These are phyloP conservation scores for Petunia hybrid DNA, from an alignment of 305 asterid genomes.

Conservation along the genomic window DNA sequence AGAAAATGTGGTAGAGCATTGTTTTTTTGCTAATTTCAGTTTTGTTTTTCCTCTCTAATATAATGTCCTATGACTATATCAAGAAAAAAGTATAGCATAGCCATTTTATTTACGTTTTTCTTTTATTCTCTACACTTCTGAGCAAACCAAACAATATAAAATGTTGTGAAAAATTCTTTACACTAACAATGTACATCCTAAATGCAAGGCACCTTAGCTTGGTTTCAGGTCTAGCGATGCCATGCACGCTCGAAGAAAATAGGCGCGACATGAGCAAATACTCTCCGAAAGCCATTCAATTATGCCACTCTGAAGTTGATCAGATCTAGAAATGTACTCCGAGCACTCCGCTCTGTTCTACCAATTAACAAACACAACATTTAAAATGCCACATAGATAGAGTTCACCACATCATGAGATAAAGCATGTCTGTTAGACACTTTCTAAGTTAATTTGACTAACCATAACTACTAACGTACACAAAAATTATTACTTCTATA, in stretches of 20 bases:
- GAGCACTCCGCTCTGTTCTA: slow-evolving; percentile 82
- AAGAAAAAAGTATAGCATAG: neutral
- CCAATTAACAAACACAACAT: slow-evolving; percentile 20
- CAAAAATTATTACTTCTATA: neutral
- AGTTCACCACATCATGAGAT: neutral
- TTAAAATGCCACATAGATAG: neutral
- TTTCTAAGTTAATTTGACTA: no score
- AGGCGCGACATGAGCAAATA: slow-evolving; percentile 91
- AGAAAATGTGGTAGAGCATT: neutral
- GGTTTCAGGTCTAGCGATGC: slow-evolving; percentile 87
- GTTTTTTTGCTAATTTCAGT: no score
- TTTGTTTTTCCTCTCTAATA: neutral
- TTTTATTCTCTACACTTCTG: neutral
- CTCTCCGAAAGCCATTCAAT: slow-evolving; percentile 86
- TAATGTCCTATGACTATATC: neutral
- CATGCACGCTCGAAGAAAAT: slow-evolving; percentile 77
- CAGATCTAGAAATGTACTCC: slow-evolving; percentile 94
- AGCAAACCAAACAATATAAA: slow-evolving; percentile 14
- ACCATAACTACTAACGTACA: neutral
- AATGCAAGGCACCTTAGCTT: slow-evolving; percentile 55
- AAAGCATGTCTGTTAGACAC: neutral
- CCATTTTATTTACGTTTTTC: neutral
- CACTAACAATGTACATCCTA: no score
- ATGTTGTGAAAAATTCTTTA: neutral
- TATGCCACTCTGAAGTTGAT: slow-evolving; percentile 84